Evolutionary conservation across 768 basidiomycete species (phyloP), one percentile per base, ranked within the genome.

Genomic region (Boletus tylopilopsis): DNA sequence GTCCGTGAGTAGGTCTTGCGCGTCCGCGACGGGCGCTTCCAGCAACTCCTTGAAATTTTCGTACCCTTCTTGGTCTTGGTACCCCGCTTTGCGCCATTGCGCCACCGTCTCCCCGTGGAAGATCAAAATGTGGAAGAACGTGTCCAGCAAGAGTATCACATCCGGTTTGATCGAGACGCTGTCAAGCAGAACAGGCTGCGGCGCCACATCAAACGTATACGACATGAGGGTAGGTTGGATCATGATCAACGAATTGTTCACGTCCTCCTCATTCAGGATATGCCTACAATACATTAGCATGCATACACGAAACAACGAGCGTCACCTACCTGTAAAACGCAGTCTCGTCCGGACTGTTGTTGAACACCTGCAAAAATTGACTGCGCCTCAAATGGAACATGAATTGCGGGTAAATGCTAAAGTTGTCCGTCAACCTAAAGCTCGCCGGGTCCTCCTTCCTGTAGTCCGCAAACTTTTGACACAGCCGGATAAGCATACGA

Each of bases 201-300:
- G 86, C 10, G 84, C 79, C 3, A 84, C 80, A 64, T 99, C 96
- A 66, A 98, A 89, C 8, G 88, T 87, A 70, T 98, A 99, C 3
- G 94, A 94, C 94, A 98, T 98, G 43, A 99, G 81, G 8, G 96
- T 99, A 4, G 96, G 96, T 68, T 99, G 96, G 43, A 99, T 99
- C 96, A 98, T 98, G 70, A 98, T 96, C 50, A 99, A 73, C 13
- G 95, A 97, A 70, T 97, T 97, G 77, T 98, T 98, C 62, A 97
- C 95, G 63, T 99, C 96, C 70, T 94, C 94, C 64, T 94, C 89
- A 68, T 97, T 94, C 36, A 98, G 74, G 33, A 96, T 81, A 69
- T 97, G 96, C 56, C 94, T 95, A 46, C 7, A 50, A 39, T 29
- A 24, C 16, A 18, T 60, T 25, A 55, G 29, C 12, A 25, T 50